These are phyloP conservation scores for Neoarthrinium moseri DNA, from an alignment of 2,329 filamentous ascomycete species.

Conservation along the genomic window DNA sequence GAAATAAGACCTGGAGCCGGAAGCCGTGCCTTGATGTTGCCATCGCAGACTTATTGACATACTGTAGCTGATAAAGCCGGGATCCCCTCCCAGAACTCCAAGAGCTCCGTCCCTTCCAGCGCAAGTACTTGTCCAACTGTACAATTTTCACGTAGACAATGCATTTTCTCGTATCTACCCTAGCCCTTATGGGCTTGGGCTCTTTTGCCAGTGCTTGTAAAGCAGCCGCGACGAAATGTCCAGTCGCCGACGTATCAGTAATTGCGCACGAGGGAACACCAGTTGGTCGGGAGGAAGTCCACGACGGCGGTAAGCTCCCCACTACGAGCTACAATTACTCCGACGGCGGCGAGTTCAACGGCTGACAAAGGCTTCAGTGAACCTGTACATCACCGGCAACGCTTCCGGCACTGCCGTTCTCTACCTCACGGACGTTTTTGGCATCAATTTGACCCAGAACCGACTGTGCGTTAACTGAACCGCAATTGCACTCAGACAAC, in stretches of 20 bases:
- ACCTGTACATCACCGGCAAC: slow-evolving; percentile 27
- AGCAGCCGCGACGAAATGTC: slow-evolving; percentile 14
- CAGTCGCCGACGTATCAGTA: slow-evolving; percentile 22
- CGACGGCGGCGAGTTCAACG: too few species aligned
- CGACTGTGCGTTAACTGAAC: slow-evolving; percentile 18
- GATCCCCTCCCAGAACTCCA: too few species aligned
- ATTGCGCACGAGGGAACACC: slow-evolving; percentile 26
- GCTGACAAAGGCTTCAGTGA: too few species aligned
- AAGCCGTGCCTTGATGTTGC: too few species aligned
- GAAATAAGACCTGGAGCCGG: too few species aligned
- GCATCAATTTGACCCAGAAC: slow-evolving; percentile 29
- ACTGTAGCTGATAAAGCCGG: too few species aligned
- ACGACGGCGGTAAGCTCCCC: slow-evolving; percentile 22
- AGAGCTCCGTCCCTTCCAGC: too few species aligned
- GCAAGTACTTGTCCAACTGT: too few species aligned
- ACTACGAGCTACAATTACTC: background rate
- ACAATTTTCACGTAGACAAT: too few species aligned
- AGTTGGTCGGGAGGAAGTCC: slow-evolving; percentile 25
- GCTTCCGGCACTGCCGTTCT: slow-evolving; percentile 26
- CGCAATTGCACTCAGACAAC: background rate
- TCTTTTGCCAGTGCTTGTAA: background rate
- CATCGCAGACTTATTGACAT: too few species aligned
- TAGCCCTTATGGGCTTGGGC: slow-evolving; percentile 8
- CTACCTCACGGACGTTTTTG: slow-evolving; percentile 31
- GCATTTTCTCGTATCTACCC: background rate